Percentiles rank a stretch among this genome's conserved stretches.
Evolutionary conservation across 2,329 filamentous ascomycete genomes (phyloP).

Genomic region (Cladosporium velox): DNA sequence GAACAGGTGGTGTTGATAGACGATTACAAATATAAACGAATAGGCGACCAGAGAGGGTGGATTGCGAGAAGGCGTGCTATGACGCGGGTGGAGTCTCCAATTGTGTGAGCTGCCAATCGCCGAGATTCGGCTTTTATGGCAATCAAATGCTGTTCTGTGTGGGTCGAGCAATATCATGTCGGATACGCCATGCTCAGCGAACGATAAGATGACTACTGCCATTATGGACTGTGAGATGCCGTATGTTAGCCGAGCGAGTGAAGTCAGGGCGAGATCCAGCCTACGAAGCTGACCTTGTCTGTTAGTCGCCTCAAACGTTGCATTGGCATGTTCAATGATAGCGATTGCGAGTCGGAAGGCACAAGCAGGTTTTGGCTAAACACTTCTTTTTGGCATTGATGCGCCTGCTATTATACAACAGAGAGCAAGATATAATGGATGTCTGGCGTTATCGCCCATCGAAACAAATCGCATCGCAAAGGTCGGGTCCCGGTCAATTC

Average conservation of each 20-base stretch:
- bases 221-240: not conserved
- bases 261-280: not conserved
- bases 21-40: not conserved
- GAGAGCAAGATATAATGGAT: conserved; percentile 2
- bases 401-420: conserved; percentile 10
- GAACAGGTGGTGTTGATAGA: conserved; percentile 1
- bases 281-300: not conserved
- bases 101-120: conserved; percentile 9
- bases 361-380: not conserved
- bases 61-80: conserved; percentile 18
- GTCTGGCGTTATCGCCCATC: conserved; percentile 1
- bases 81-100: conserved; percentile 3
- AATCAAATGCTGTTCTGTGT: not conserved
- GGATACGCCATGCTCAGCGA: not conserved
- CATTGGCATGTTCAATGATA: not conserved
- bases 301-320: not conserved
- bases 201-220: not conserved
- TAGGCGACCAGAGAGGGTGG: not conserved
- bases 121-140: conserved; percentile 2
- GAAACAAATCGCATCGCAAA: conserved; percentile 5
- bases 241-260: not conserved
- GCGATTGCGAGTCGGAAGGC: not conserved
- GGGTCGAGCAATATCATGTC: not conserved
- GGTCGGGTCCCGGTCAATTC: not conserved
- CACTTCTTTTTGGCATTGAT: conserved; percentile 1